phyloP scores from a whole-genome alignment of 441 rosid species.

The Mallotus japonicus region DNA sequence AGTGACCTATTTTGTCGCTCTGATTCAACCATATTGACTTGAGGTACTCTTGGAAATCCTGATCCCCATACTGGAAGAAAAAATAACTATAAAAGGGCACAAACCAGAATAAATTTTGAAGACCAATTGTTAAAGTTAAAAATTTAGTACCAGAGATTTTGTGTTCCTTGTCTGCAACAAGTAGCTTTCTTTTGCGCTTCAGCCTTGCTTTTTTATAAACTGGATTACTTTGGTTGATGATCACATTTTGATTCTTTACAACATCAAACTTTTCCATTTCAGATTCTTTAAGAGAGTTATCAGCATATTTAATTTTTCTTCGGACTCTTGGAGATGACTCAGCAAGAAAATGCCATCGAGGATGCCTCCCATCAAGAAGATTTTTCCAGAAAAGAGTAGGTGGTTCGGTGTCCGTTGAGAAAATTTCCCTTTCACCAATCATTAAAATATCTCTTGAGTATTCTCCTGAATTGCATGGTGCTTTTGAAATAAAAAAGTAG shows the following conservation, averaged over 20 bases:
- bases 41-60: slow-evolving; percentile 7
- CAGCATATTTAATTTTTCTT: slow-evolving; percentile 26
- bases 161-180: slow-evolving; percentile 19
- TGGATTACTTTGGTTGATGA: background rate
- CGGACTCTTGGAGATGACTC: slow-evolving; percentile 34
- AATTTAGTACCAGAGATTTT: slow-evolving; percentile 25
- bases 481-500: slow-evolving; percentile 31
- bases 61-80: slow-evolving; percentile 2
- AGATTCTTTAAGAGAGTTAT: slow-evolving; percentile 10
- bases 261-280: slow-evolving; percentile 13
- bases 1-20: slow-evolving; percentile 20
- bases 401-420: slow-evolving; percentile 15
- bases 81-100: background rate
- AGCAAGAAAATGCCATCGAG: slow-evolving; percentile 35
- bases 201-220: slow-evolving; percentile 10
- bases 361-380: slow-evolving; percentile 35
- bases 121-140: background rate
- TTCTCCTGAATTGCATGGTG: slow-evolving; percentile 21
- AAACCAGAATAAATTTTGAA: background rate
- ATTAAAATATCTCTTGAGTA: slow-evolving; percentile 22
- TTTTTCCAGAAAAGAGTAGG: slow-evolving; percentile 31
- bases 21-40: slow-evolving; percentile 23
- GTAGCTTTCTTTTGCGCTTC: slow-evolving; percentile 16
- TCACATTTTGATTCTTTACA: slow-evolving; percentile 14
- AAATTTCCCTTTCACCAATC: slow-evolving; percentile 32